Conservation (phyloP, 768 basidiomycete genomes). For the Leccinum subtestaceum region DNA sequence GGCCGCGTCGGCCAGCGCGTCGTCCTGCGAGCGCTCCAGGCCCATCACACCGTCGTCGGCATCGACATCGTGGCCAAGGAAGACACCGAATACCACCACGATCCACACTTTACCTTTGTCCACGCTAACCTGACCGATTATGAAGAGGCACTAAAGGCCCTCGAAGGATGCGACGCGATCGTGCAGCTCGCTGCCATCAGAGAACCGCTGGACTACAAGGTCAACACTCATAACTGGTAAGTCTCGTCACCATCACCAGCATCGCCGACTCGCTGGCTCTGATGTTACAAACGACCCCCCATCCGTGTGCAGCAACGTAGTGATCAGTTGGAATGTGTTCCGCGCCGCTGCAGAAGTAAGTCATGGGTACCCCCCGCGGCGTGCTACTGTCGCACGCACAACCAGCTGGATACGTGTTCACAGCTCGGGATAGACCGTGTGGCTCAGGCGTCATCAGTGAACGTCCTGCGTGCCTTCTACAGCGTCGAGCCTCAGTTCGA, state of each 20-base stretch:
- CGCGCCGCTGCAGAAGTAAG: conserved; percentile 62
- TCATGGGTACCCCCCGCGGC: not conserved
- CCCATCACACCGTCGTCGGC: conserved; percentile 50
- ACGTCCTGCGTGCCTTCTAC: not conserved
- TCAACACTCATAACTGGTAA: conserved; percentile 57
- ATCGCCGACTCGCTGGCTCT: not conserved
- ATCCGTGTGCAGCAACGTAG: conserved; percentile 52
- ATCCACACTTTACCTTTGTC: conserved; percentile 41
- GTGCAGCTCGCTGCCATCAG: conserved; percentile 51
- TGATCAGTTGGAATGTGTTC: conserved; percentile 68
- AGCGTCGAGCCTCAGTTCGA: not conserved
- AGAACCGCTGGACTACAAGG: conserved; percentile 54
- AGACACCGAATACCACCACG: conserved; percentile 16
- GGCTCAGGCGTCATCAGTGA: conserved; percentile 52
- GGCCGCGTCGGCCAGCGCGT: conserved; percentile 55
- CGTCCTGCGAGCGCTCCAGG: conserved; percentile 44
- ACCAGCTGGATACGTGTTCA: not conserved
- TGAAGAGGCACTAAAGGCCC: conserved; percentile 40
- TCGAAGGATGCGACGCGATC: conserved; percentile 55
- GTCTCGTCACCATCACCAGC: conserved; percentile 8
- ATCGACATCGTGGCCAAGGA: conserved; percentile 39
- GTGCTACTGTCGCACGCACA: not conserved
- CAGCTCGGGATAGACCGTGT: conserved; percentile 21
- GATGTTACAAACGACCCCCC: too few species aligned
- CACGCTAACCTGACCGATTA: conserved; percentile 50